Conservation (phyloP, 179 eudicot species). For the Spinacia oleracea region DNA sequence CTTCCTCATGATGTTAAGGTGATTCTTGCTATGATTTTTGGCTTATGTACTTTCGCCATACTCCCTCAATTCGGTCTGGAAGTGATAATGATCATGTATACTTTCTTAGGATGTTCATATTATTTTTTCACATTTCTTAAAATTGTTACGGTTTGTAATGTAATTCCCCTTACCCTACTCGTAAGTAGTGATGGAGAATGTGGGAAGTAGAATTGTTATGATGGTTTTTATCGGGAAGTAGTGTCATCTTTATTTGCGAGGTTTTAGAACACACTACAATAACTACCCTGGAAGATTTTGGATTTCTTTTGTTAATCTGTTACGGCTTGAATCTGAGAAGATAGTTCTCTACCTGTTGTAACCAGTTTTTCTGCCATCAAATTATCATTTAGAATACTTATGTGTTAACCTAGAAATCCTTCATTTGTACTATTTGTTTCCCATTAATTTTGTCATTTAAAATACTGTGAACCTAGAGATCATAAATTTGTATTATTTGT, state of each 20-base stretch:
- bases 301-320: background rate
- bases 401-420: background rate
- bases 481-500: background rate
- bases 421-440: background rate
- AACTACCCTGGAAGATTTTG: background rate
- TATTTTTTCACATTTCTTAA: background rate
- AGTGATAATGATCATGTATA: background rate
- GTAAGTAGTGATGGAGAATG: background rate
- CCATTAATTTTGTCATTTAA: background rate
- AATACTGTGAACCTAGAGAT: background rate
- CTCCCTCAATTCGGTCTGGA: background rate
- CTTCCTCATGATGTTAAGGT: slow-evolving; percentile 88
- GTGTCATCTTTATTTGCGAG: background rate
- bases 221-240: background rate
- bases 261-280: background rate
- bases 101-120: background rate
- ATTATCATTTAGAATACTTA: background rate
- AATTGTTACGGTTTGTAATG: background rate
- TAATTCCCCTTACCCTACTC: background rate
- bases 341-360: background rate
- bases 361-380: too few species aligned
- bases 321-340: too few species aligned
- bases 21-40: slow-evolving; percentile 1
- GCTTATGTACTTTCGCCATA: background rate
- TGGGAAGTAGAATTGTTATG: background rate